These are phyloP conservation scores for Mucor saturninus DNA, from an alignment of 371 early-diverging fungal species.

Conservation along the genomic window DNA sequence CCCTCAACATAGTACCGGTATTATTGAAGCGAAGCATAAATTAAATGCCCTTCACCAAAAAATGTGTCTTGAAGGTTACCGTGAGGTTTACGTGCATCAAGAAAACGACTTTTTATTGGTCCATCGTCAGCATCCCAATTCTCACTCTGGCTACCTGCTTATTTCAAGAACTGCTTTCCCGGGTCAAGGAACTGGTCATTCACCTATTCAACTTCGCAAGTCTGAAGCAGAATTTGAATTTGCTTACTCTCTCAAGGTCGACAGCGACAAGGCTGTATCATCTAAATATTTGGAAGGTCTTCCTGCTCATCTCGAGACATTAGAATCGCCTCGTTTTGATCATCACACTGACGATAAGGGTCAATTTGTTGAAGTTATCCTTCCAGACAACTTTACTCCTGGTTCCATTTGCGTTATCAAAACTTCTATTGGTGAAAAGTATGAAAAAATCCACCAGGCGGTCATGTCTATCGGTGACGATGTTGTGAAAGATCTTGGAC, in stretches of 20 bases:
- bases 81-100: constrained; percentile 93
- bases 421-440: constrained; percentile 59
- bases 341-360: constrained; percentile 57
- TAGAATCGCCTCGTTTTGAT: constrained; percentile 58
- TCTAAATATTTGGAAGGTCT: constrained; percentile 59
- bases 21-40: constrained; percentile 72
- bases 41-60: constrained; percentile 79
- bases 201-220: constrained; percentile 68
- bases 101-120: constrained; percentile 90
- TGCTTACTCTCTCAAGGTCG: constrained; percentile 56
- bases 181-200: constrained; percentile 43
- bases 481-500: constrained; percentile 53
- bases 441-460: constrained; percentile 47
- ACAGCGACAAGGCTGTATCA: constrained; percentile 24
- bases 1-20: constrained; percentile 59
- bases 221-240: constrained; percentile 60
- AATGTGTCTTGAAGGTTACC: constrained; percentile 83
- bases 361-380: constrained; percentile 60
- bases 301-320: constrained; percentile 48
- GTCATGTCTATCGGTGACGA: constrained; percentile 48
- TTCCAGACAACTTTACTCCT: constrained; percentile 66
- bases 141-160: constrained; percentile 89
- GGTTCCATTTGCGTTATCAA: constrained; percentile 76
- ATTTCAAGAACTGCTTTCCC: constrained; percentile 88
- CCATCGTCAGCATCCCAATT: constrained; percentile 90